Base-by-base conservation (phyloP, 345 rosid genomes). In the Corchorus olitorius region DNA sequence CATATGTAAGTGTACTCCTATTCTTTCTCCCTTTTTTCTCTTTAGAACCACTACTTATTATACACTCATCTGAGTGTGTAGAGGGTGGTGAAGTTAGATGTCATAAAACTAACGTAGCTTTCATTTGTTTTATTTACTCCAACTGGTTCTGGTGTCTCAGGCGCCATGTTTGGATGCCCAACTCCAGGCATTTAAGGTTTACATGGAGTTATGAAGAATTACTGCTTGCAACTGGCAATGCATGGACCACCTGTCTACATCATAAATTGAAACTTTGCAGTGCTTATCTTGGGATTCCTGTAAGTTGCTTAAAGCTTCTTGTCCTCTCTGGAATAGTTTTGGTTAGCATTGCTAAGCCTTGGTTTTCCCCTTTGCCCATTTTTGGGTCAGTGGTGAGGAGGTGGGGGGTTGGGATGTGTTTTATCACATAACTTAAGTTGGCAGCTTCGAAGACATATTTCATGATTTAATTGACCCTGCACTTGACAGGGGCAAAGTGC, bases 231-330 rank as follows among this genome's bases (percentile, higher is more conserved):
- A 86, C 96, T 55, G 98, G 98, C 60, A 81, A 79, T 53, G 79
- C 84, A 82, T 73, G 49, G 73, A 79, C 80, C 65, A 83, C 90
- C 54, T 85, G 72, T 78, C 87, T 93, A 58, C 82, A 65, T 64
- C 98, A 93, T 78, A 79, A 78, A 67, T 86, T 93, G 66, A 89
- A 87, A 65, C 95, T 95, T 69, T 54, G 17, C 65, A 93, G 98
- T 87, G 98, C 97, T 65, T 93, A 95, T 83, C 52, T 65, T 78
- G 92, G 93, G 61, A 77, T 92, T 82, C 89, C 91, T 41, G 99
- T 95, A 79, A 85, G 85, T 49, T 56, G 48, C 33, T 69, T 65
- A 3, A 81, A 74, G 35, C 45, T 49, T 53, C 75, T 74, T 75
- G 64, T 74, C 5, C 52, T 58, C 68, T 53, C 65, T 35, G 70